phyloP scores from a whole-genome alignment of 352 stramenopile species.

The Phytophthora citricola region DNA sequence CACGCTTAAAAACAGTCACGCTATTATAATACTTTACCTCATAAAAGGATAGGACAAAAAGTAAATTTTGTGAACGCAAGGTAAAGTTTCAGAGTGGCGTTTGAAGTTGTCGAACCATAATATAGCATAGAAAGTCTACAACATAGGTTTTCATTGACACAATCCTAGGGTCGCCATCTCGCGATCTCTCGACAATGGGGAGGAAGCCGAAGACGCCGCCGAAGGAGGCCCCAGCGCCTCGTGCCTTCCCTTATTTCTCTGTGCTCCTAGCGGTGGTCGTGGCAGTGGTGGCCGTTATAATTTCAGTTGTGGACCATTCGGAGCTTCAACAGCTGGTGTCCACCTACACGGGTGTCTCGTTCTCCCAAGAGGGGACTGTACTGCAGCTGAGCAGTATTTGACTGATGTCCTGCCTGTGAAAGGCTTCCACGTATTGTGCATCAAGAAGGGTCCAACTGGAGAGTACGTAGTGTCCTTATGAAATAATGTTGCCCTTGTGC shows the following conservation, averaged over 20 bases:
- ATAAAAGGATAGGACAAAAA: background rate
- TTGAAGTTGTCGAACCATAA: background rate
- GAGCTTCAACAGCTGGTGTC: conserved; percentile 37
- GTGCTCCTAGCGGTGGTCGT: conserved; percentile 34
- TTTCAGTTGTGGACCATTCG: conserved; percentile 27
- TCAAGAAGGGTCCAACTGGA: conserved; percentile 32
- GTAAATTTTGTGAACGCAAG: background rate
- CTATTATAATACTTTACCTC: no score
- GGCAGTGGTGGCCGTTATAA: conserved; percentile 30
- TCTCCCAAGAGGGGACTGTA: conserved; percentile 36
- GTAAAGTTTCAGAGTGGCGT: background rate
- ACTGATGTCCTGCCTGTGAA: conserved; percentile 64
- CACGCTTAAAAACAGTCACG: background rate
- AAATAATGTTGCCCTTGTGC: conserved; percentile 1
- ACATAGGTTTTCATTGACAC: background rate
- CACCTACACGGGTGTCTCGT: conserved; percentile 19
- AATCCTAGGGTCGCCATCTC: conserved; percentile 1
- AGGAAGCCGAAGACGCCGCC: conserved; percentile 4
- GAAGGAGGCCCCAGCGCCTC: background rate
- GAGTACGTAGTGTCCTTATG: conserved; percentile 17
- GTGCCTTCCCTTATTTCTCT: conserved; percentile 19
- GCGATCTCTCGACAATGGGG: conserved; percentile 9
- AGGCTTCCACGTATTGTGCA: conserved; percentile 76
- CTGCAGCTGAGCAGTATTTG: conserved; percentile 45
- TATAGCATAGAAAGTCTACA: background rate